Evolutionary conservation across 2,329 filamentous ascomycete genomes (phyloP).

Genomic region (Fusarium sp.): DNA sequence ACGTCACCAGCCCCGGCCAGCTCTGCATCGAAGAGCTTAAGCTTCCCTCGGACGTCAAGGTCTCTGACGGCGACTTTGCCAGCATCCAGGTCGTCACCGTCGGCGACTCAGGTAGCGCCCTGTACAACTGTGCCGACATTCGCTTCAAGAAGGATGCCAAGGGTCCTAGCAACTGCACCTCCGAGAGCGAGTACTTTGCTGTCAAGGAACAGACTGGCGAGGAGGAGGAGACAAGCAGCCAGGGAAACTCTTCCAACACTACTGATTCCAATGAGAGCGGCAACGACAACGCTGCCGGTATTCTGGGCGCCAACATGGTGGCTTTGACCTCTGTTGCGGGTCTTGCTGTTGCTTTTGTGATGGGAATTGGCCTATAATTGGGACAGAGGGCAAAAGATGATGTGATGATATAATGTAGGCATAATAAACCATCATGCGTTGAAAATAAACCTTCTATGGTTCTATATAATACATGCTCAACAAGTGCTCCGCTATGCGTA

Average conservation of each 20-base stretch:
- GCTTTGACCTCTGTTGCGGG: slow-evolving; percentile 52
- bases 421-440: slow-evolving; percentile 13
- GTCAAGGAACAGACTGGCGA: slow-evolving; percentile 47
- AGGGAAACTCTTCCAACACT: slow-evolving; percentile 33
- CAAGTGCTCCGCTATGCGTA: background rate
- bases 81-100: slow-evolving; percentile 78
- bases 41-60: slow-evolving; percentile 60
- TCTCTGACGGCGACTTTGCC: slow-evolving; percentile 71
- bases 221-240: slow-evolving; percentile 20
- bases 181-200: slow-evolving; percentile 57
- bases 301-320: slow-evolving; percentile 38
- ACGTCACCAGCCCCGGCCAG: slow-evolving; percentile 68
- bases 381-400: background rate
- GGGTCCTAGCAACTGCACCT: slow-evolving; percentile 52
- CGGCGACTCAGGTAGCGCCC: slow-evolving; percentile 66
- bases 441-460: slow-evolving; percentile 12
- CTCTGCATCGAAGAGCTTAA: slow-evolving; percentile 74
- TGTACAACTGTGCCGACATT: slow-evolving; percentile 84
- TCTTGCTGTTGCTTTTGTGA: slow-evolving; percentile 53
- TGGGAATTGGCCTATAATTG: slow-evolving; percentile 51
- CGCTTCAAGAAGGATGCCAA: slow-evolving; percentile 68
- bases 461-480: slow-evolving; percentile 27
- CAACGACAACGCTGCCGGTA: slow-evolving; percentile 38
- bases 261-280: slow-evolving; percentile 20
- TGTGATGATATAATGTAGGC: slow-evolving; percentile 10